Base-by-base conservation (phyloP, 163 green algal species). In the Coccomyxa subellipsoidea region DNA sequence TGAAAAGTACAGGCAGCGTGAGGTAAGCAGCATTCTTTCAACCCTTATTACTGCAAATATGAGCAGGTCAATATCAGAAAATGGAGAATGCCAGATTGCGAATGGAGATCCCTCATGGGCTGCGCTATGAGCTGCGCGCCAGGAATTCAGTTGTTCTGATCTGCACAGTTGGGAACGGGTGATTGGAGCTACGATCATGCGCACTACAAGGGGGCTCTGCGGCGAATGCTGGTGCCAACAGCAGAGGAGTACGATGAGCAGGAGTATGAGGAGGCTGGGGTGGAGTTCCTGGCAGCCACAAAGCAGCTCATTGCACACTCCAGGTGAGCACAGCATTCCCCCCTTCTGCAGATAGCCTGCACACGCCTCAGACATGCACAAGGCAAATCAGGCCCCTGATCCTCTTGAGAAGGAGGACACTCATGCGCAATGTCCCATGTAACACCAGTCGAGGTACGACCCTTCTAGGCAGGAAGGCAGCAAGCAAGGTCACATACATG, bases 181-280 rank as follows among this genome's bases (percentile, higher is more conserved):
- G 47, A 59, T 7, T 59, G 47, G 47, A 59, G 47, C 47, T 59
- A 59, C 23, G 47, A 59, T 59, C 47, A 59, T 75, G 54, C 37
- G 32, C 27, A 76, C 40, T 47, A 76, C 84, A 79, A 73, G 76
- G 54, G 76, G 39, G 35, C 40, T 59, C 27, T 83, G 23, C 32
- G 69, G 37, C 88, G 90, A 7, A 54, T 91, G 38, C 87, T 92
- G 80, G 90, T 93, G 35, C 80, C 81, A 29, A 78, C 87, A 38
- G 81, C 86, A 18, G 89, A 90, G n/a, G 91, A 94, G 35, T 93
- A 88, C 29, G 90, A 94, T n/a, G 91, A 93, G 40, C 86, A 82
- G 34, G 91, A 93, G 81, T 94, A 94, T 80, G 53, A 36, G 6
- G 90, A 91, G 69, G 90, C 88, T 21, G 81, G 77, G 7, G 81